These are phyloP conservation scores for Paramecium octaurelia DNA, from an alignment of 73 alveolate species.

Conservation along the genomic window DNA sequence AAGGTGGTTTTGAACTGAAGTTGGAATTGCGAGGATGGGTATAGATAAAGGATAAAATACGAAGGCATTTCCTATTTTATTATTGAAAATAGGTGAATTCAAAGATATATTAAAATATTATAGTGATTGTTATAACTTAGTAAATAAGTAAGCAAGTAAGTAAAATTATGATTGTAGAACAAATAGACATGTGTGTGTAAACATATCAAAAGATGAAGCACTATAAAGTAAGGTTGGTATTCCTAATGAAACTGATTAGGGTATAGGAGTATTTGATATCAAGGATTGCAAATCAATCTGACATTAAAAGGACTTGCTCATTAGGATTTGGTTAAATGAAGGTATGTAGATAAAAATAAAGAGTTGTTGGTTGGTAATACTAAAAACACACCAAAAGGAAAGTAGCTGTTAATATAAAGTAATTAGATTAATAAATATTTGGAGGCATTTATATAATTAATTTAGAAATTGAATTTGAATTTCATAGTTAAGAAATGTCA, in stretches of 20 bases:
- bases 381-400: neutral
- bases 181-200: too few relatives aligned
- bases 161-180: neutral
- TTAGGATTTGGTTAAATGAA: neutral
- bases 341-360: neutral
- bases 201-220: too few relatives aligned
- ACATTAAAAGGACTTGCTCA: too few relatives aligned
- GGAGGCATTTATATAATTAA: constrained; percentile 29
- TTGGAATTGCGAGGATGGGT: neutral
- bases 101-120: neutral
- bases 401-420: neutral
- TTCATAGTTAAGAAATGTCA: constrained; percentile 12
- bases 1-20: neutral
- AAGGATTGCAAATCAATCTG: too few relatives aligned
- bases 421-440: neutral
- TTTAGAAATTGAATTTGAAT: constrained; percentile 41
- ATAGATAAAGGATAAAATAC: neutral
- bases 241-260: too few relatives aligned
- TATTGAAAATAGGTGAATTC: neutral
- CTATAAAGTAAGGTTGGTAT: too few relatives aligned
- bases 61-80: neutral
- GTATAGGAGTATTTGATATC: neutral
- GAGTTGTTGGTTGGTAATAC: neutral
- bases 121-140: neutral
- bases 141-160: neutral